Evolutionary conservation across 2,329 filamentous ascomycete genomes (phyloP), one percentile per base, ranked within the genome.

Genomic region (Colletotrichum eleusines): DNA sequence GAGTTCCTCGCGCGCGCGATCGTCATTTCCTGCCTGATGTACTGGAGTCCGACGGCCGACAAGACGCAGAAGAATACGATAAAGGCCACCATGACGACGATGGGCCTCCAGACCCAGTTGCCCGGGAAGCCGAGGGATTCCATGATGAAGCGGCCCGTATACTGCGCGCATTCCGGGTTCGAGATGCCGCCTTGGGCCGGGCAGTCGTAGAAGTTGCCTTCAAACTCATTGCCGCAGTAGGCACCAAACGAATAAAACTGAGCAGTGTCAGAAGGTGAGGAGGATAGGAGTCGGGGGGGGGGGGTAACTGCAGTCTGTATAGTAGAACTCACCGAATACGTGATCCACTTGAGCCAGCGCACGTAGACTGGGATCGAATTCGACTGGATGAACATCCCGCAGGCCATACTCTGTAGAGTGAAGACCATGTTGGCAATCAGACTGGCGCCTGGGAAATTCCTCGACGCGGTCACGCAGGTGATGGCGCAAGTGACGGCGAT

Each of bases 351-450:
- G 1, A 92, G 82, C 92, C 92, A 95, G 66, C 92, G 85, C n/a
- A 94, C 88, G 75, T 94, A 95, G 1, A 94, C 84, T 0, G 92
- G 91, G 4, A 95, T 92, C 6, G 90, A 89, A 63, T 92, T 89
- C 14, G 86, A 85, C 77, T 94, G 92, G 18, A 94, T 89, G 74
- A 95, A 94, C 78, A 91, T 94, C 1, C 92, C 92, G 73, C 92
- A 94, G 0, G 90, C 90, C 82, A 94, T 89, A 2, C 88, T 91
- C 76, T 95, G 92, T 26, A 94, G 74, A 0, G 92, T 95, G 74
- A 90, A 94, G 0, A 85, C 87, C 58, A 94, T 80, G 74, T 95
- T 95, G 12, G 89, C 91, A 57, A 94, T 89, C 31, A 95, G 77
- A 75, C 89, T 92, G 0, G 92, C 92, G 0, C 89, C 89, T 0